A percentile compares a stretch with the other conserved stretches of the same genome.
These are phyloP conservation scores for Penicillium angulare DNA, from an alignment of 495 filamentous ascomycete species.

Conservation along the genomic window DNA sequence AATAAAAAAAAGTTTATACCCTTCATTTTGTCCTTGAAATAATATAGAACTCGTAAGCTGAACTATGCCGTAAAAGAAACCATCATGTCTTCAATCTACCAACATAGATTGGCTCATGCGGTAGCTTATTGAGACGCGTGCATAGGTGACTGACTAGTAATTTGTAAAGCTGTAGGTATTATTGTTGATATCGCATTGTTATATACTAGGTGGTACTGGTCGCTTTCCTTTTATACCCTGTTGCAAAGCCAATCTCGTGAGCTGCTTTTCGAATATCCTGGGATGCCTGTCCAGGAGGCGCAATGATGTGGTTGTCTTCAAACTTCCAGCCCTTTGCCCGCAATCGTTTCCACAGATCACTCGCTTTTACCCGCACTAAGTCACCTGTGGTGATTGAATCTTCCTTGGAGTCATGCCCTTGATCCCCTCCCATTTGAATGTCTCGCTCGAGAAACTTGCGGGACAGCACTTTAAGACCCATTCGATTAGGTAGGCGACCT, in stretches of 20 bases:
- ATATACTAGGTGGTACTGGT: background rate
- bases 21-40: conserved; percentile 2
- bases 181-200: background rate
- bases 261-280: background rate
- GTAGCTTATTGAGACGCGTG: no score
- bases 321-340: conserved; percentile 63
- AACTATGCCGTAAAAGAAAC: background rate
- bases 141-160: no score
- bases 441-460: conserved; percentile 61
- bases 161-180: no score
- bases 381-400: conserved; percentile 88
- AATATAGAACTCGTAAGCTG: no score
- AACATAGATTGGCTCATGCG: no score
- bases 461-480: conserved; percentile 69
- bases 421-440: conserved; percentile 71
- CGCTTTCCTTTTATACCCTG: conserved; percentile 25
- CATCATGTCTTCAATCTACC: no score
- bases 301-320: conserved; percentile 47
- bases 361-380: conserved; percentile 67
- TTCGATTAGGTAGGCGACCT: conserved; percentile 68
- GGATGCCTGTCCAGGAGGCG: conserved; percentile 33
- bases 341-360: conserved; percentile 62
- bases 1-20: conserved; percentile 36
- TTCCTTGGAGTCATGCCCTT: conserved; percentile 84
- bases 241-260: conserved; percentile 16